Conservation (phyloP, 805 yeast species). For the Cyberlindnera mycetangii region DNA sequence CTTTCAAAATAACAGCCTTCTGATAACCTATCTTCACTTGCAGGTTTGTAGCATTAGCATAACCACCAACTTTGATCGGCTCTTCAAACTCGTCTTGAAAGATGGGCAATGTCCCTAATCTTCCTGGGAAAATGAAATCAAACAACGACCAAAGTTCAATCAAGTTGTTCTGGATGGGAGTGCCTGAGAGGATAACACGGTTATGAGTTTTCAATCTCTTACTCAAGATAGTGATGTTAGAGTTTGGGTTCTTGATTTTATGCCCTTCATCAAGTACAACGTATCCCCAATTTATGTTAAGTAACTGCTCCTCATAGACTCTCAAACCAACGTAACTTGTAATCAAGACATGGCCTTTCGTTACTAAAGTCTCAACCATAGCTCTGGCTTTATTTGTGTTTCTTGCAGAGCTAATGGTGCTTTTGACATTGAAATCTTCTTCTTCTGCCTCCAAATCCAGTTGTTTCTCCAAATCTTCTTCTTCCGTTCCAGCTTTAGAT, state of each 20-base stretch:
- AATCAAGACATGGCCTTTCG: constrained; percentile 76
- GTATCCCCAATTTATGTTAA: constrained; percentile 83
- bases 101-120: constrained; percentile 91
- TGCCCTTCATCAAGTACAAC: constrained; percentile 95
- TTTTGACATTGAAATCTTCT: constrained; percentile 32
- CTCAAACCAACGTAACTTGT: constrained; percentile 90
- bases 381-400: constrained; percentile 41
- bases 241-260: constrained; percentile 91
- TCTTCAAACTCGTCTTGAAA: constrained; percentile 89
- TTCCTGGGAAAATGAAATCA: constrained; percentile 93
- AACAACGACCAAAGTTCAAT: constrained; percentile 92
- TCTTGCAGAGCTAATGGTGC: constrained; percentile 24
- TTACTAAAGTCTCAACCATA: constrained; percentile 55
- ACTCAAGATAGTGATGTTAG: constrained; percentile 80
- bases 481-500: constrained; percentile 32
- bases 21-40: constrained; percentile 96
- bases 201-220: constrained; percentile 83
- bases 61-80: constrained; percentile 96
- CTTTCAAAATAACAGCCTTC: constrained; percentile 89
- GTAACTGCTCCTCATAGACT: constrained; percentile 57
- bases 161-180: constrained; percentile 93
- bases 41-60: constrained; percentile 93
- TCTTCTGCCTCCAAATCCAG: constrained; percentile 43
- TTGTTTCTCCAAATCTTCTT: constrained; percentile 50
- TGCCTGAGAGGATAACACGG: constrained; percentile 86